A percentile compares a stretch with the other conserved stretches of the same genome.
Evolutionary conservation across 2,329 filamentous ascomycete genomes (phyloP).

Genomic region (Akanthomyces dipterigenus): DNA sequence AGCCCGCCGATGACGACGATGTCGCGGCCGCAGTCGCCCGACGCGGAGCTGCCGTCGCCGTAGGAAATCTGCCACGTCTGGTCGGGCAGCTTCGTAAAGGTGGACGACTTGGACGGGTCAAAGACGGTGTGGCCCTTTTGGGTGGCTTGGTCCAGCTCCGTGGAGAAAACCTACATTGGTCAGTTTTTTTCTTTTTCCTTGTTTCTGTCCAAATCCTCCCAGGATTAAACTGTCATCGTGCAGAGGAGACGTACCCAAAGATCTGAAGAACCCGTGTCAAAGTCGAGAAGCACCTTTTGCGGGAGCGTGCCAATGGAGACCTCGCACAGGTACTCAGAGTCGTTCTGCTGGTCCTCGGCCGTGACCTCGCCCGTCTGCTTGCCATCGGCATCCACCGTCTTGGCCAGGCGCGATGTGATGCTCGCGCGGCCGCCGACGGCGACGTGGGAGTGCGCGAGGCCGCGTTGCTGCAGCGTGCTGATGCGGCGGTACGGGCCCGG

Average conservation of each 20-base stretch:
- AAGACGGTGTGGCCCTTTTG: constrained; percentile 32
- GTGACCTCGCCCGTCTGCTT: constrained; percentile 5
- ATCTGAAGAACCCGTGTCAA: constrained; percentile 37
- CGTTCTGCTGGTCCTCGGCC: constrained; percentile 10
- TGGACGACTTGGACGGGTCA: constrained; percentile 31
- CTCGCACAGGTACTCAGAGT: constrained; percentile 8
- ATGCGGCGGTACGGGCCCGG: background rate
- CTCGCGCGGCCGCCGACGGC: background rate
- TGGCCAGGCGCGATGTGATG: background rate
- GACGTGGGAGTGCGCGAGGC: constrained; percentile 2
- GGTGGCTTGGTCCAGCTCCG: constrained; percentile 19
- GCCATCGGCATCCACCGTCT: background rate
- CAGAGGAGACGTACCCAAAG: constrained; percentile 23
- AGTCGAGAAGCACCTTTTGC: constrained; percentile 33
- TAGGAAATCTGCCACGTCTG: constrained; percentile 37
- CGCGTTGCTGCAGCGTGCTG: background rate
- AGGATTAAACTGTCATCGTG: background rate
- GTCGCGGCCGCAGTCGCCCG: constrained; percentile 39
- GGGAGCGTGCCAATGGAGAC: constrained; percentile 23
- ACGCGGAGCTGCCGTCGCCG: constrained; percentile 37
- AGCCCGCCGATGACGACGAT: constrained; percentile 36
- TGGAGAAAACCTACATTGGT: constrained; percentile 19
- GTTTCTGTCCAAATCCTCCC: background rate
- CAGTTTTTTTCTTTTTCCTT: no score
- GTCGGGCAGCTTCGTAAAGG: constrained; percentile 29